Base-by-base conservation (phyloP, 83 land plant species). In the Diphasiastrum complanatum region DNA sequence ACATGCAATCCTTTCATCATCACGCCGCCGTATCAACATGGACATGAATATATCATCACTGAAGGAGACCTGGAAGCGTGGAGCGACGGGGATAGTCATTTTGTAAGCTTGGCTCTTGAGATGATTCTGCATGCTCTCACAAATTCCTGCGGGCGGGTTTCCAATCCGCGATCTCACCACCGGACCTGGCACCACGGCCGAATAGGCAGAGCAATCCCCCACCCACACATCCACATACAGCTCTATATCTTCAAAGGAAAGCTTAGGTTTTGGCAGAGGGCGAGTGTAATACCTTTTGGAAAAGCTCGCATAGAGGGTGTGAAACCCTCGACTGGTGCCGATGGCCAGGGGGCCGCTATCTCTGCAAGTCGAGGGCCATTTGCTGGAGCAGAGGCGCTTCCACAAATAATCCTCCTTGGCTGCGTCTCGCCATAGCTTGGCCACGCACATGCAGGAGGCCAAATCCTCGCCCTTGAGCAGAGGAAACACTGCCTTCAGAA, bases 211-310 rank as follows among this genome's bases (percentile, higher is more conserved):
- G 16, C n/a, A 47, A 3, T 71, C 63, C 2, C 79, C 86, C 30
- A 77, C 37, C 93, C 93, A 91, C 8, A 87, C 71, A 60, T 91
- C 97, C 33, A 91, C 79, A 65, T 79, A 91, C 48, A 91, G 82
- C 41, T 82, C 86, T 33, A 91, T 60, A 47, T 78, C 86, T 33
- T 78, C 69, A 63, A 87, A 91, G 30, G 84, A 78, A 19, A 91
- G 74, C 45, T 76, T 78, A 19, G 97, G 95, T 2, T 79, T 76
- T 4, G 70, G 86, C 58, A 81, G 66, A 11, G 81, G 60, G 20
- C 73, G 63, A 5, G 51, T 60, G 47, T 69, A 38, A 30, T 68
- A 74, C 18, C 75, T 79, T 51, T 64, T 75, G 20, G 74, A 69
- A 45, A 87, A 81, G 23, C 74, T 91, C 30, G 47, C 35, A 48